Base-by-base conservation (phyloP, 176 grass and related monocot species). In the Pontederia paniculata region DNA sequence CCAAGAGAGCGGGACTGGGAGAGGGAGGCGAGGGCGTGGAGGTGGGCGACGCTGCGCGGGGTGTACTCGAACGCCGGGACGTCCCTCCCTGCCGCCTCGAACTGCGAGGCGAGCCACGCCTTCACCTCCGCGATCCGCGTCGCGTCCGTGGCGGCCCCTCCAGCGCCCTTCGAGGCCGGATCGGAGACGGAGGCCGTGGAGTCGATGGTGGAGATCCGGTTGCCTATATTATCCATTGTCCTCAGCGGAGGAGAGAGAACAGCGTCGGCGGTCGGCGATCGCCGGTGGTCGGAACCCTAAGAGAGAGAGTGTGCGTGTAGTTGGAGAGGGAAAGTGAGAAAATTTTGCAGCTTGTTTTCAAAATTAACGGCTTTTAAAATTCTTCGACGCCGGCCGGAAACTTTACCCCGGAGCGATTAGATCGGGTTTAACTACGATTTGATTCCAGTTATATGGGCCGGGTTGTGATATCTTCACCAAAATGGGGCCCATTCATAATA, bases 1-100 rank as follows among this genome's bases (percentile, higher is more conserved):
- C 55, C 82, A 0, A 79, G 85, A 52, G 90, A 86, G 45, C 77
- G 74, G 51, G 68, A 76, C 68, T 89, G 90, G 13, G 90, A 89
- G 60, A 84, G 70, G 2, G 82, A 70, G 18, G 82, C 67, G 23
- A 96, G 73, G 16, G 82, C 52, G 51, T 81, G 82, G 53, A 96
- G 66, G 65, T 84, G 81, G 20, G 82, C 63, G 52, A 87, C 66
- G 66, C 66, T 66, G 22, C 77, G 80, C 5, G 74, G 69, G 11
- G 80, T 90, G 20, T 79, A 81, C 2, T 82, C 83, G 50, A 97
- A 76, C 60, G 83, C 82, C 19, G 74, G 80, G 20, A 65, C 67
- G 58, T 62, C 66, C 17, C 55, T 59, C 0, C 77, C 78, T 12
- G 59, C 73, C 54, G 45, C 18, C 41, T 81, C 86, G 14, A 62